Evolutionary conservation across 2,329 filamentous ascomycete genomes (phyloP).

Genomic region (Fusarium sp.): DNA sequence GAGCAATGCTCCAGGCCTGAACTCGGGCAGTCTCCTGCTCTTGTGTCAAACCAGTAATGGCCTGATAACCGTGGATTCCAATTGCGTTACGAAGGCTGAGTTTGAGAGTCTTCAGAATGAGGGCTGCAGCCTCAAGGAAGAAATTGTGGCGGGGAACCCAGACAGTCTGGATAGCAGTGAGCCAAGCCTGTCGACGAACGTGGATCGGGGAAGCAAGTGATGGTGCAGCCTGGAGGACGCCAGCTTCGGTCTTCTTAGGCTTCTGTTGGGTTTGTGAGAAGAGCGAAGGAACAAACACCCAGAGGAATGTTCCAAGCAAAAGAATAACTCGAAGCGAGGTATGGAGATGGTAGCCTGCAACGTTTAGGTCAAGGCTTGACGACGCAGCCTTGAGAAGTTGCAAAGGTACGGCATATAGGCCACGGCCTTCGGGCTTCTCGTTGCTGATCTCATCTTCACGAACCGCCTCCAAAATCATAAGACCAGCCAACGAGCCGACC

Average conservation of each 20-base stretch:
- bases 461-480: conserved; percentile 91
- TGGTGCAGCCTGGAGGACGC: conserved; percentile 65
- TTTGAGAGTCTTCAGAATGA: conserved; percentile 83
- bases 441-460: conserved; percentile 72
- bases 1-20: conserved; percentile 92
- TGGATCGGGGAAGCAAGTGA: conserved; percentile 85
- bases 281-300: conserved; percentile 65
- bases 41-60: conserved; percentile 81
- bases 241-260: conserved; percentile 61
- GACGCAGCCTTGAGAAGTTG: conserved; percentile 64
- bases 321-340: conserved; percentile 65
- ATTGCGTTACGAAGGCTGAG: conserved; percentile 82
- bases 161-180: conserved; percentile 90
- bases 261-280: conserved; percentile 60
- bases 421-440: conserved; percentile 72
- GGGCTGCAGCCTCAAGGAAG: conserved; percentile 83
- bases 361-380: conserved; percentile 61
- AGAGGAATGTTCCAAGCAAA: conserved; percentile 64
- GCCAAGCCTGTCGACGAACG: conserved; percentile 88
- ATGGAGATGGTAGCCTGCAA: conserved; percentile 66
- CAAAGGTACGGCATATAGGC: conserved; percentile 73
- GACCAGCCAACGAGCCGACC: conserved; percentile 89
- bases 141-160: conserved; percentile 92
- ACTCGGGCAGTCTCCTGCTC: conserved; percentile 88
- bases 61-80: conserved; percentile 80